Evolutionary conservation across 352 stramenopile species (phyloP).

Genomic region (Phytophthora syringae): DNA sequence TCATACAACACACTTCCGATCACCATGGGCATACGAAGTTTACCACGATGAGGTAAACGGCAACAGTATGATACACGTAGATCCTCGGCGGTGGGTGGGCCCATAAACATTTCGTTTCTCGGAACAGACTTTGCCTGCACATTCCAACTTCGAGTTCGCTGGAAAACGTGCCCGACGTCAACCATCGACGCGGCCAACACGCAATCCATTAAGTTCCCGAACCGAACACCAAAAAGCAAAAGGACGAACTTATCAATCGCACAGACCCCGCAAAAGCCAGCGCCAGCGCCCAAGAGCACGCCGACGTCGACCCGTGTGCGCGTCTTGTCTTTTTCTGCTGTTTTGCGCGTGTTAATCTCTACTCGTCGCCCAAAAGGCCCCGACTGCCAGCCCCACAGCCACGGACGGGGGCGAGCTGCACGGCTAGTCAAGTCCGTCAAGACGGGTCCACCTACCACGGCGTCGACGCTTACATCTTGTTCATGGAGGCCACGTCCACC

Average conservation of each 20-base stretch:
- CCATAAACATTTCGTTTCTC: too few species aligned
- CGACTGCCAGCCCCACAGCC: constrained; percentile 8
- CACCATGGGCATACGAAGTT: constrained; percentile 3
- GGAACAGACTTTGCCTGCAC: too few species aligned
- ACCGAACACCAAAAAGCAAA: too few species aligned
- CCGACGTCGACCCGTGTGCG: constrained; percentile 3
- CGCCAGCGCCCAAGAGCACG: constrained; percentile 21
- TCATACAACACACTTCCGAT: too few species aligned
- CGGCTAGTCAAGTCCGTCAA: constrained; percentile 15
- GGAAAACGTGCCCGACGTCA: too few species aligned
- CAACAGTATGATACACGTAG: too few species aligned
- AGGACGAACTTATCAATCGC: constrained; percentile 4
- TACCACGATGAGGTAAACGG: constrained; percentile 35
- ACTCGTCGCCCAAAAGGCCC: constrained; percentile 23
- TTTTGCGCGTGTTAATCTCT: constrained; percentile 39
- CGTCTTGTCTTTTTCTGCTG: constrained; percentile 29
- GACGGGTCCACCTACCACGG: too few species aligned
- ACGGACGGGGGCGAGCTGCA: not conserved
- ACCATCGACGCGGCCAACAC: too few species aligned
- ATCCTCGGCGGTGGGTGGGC: too few species aligned
- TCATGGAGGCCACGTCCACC: constrained; percentile 89
- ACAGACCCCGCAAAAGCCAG: constrained; percentile 12
- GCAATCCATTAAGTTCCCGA: too few species aligned
- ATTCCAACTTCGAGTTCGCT: too few species aligned
- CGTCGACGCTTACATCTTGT: constrained; percentile 84